These are phyloP conservation scores for Taiozyma sp. DNA, from an alignment of 1,139 yeast species.

Conservation along the genomic window DNA sequence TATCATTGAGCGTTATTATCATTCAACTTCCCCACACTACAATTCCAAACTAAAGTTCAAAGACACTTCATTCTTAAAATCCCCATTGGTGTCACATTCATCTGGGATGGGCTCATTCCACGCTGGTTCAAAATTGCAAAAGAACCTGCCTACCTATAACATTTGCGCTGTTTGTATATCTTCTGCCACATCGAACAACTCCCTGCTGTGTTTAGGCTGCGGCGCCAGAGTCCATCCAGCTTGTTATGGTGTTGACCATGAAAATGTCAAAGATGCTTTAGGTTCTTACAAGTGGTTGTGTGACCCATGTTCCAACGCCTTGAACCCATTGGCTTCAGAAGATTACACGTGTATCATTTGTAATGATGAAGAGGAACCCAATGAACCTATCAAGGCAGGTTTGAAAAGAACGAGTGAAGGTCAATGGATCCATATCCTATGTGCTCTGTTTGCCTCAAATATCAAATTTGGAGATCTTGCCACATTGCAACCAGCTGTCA, in stretches of 20 bases:
- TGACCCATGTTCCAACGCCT: slow-evolving; percentile 73
- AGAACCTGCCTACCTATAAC: not conserved
- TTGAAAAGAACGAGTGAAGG: slow-evolving; percentile 68
- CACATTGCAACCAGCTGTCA: slow-evolving; percentile 41
- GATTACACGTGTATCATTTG: slow-evolving; percentile 68
- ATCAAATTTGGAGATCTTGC: slow-evolving; percentile 37
- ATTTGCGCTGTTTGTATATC: slow-evolving; percentile 18
- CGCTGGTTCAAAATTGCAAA: not conserved
- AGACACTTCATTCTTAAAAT: slow-evolving; percentile 5
- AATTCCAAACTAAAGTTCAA: slow-evolving; percentile 18
- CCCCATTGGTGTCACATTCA: not conserved
- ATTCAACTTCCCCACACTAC: slow-evolving; percentile 11
- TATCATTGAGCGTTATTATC: slow-evolving; percentile 12
- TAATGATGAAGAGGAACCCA: slow-evolving; percentile 42
- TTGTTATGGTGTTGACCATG: slow-evolving; percentile 55
- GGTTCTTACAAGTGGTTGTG: slow-evolving; percentile 60
- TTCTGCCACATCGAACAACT: not conserved
- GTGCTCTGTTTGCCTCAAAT: slow-evolving; percentile 55
- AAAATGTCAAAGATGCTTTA: not conserved
- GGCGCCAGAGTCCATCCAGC: slow-evolving; percentile 65
- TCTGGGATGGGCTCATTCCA: not conserved
- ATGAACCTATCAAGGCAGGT: slow-evolving; percentile 40
- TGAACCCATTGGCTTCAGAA: slow-evolving; percentile 54
- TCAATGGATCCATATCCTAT: slow-evolving; percentile 77
- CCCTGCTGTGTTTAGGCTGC: slow-evolving; percentile 56